These are phyloP conservation scores for Acer saccharum DNA, from an alignment of 345 rosid species.

Conservation along the genomic window DNA sequence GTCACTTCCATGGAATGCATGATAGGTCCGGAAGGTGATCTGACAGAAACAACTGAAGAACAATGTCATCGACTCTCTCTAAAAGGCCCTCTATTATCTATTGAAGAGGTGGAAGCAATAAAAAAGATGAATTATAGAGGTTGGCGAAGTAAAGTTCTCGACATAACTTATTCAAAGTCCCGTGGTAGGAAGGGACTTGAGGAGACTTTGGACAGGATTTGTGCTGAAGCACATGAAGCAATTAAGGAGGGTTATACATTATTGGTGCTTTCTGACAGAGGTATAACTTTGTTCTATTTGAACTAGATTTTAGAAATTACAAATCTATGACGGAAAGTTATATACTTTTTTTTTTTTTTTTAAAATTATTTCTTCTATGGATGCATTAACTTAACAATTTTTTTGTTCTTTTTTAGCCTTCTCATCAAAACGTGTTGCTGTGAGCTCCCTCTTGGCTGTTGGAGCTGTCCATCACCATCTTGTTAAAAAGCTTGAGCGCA, in stretches of 20 bases:
- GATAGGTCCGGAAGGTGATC: constrained; percentile 99
- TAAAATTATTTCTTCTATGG: neutral
- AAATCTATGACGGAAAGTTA: neutral
- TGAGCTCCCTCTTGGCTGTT: constrained; percentile 96
- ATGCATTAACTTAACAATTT: constrained; percentile 5
- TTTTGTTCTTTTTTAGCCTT: constrained; percentile 51
- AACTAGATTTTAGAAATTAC: constrained; percentile 3
- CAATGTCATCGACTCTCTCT: constrained; percentile 96
- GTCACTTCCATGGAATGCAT: constrained; percentile 99
- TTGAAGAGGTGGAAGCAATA: constrained; percentile 80
- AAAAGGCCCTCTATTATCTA: constrained; percentile 80
- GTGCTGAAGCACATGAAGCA: constrained; percentile 85
- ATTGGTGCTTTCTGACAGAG: constrained; percentile 96
- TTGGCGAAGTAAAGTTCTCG: constrained; percentile 87
- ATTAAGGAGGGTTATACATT: constrained; percentile 83
- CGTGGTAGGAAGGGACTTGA: constrained; percentile 89
- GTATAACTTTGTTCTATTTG: constrained; percentile 37
- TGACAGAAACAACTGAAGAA: constrained; percentile 96
- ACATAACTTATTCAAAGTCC: constrained; percentile 79
- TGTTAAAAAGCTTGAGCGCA: constrained; percentile 86
- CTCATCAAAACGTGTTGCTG: constrained; percentile 79
- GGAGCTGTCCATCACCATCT: constrained; percentile 99
- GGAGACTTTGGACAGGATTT: constrained; percentile 85
- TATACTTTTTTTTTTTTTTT: neutral
- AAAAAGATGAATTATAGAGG: constrained; percentile 93